These are phyloP conservation scores for Geotrichum candidum DNA, from an alignment of 1,139 yeast genomes.

Conservation along the genomic window DNA sequence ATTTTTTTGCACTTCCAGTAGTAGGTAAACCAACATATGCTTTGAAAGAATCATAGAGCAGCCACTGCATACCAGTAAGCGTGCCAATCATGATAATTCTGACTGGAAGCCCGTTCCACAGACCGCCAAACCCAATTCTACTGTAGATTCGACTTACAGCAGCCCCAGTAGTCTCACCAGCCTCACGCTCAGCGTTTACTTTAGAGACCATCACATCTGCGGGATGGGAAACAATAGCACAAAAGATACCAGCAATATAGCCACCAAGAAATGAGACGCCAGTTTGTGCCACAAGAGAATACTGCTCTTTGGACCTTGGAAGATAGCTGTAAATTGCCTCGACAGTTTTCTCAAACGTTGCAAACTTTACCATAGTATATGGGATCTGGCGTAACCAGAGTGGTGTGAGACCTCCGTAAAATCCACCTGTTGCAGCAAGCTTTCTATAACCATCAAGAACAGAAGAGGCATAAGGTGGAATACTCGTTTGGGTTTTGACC, in stretches of 20 bases:
- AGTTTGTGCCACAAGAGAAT: constrained; percentile 64
- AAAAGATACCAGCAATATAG: constrained; percentile 91
- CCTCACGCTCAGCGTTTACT: constrained; percentile 67
- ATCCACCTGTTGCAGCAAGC: constrained; percentile 60
- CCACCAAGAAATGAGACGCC: constrained; percentile 93
- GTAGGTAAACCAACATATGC: constrained; percentile 89
- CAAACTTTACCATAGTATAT: constrained; percentile 93
- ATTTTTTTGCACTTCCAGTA: constrained; percentile 34
- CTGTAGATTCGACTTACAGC: constrained; percentile 70
- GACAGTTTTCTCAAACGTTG: constrained; percentile 86
- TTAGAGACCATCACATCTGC: constrained; percentile 97
- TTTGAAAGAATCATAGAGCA: constrained; percentile 89
- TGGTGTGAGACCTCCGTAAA: constrained; percentile 82
- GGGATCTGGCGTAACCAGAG: constrained; percentile 95
- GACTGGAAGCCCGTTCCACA: constrained; percentile 92
- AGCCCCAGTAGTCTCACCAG: constrained; percentile 58
- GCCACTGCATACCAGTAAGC: constrained; percentile 94
- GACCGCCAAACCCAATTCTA: constrained; percentile 78
- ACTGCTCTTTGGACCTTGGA: constrained; percentile 49
- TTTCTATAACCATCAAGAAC: constrained; percentile 64
- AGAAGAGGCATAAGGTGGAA: constrained; percentile 68
- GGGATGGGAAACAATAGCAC: constrained; percentile 92
- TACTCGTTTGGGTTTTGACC: constrained; percentile 85
- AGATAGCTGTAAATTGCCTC: constrained; percentile 57
- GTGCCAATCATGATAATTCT: constrained; percentile 97